Evolutionary conservation across 2,329 filamentous ascomycete species (phyloP), one percentile per base, ranked within the genome.

Genomic region (Cytospora schulzeri): DNA sequence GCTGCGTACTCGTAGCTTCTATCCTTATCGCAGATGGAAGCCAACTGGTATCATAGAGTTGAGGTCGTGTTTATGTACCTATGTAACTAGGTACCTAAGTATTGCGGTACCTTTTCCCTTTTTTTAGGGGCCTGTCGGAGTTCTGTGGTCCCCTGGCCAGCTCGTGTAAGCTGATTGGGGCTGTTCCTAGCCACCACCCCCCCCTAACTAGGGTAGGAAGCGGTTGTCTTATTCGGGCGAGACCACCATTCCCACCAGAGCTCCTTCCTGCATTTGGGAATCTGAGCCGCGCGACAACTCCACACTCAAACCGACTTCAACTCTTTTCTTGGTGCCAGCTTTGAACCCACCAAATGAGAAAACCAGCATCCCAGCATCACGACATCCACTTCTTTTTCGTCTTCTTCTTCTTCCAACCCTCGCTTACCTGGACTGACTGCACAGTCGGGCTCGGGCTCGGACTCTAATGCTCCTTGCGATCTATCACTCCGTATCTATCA

Each of bases 151-250:
- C n/a, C 59, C 22, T 19, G 12, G 22, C 48, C 38, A 31, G 11
- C 24, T 26, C 15, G 38, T 62, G 59, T 62, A 62, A 62, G 59
- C 59, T 62, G 60, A 62, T 62, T 62, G 52, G 60, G 28, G 38
- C 24, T 22, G 19, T 29, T 26, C 29, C 22, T 14, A 28, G n/a
- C n/a, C n/a, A n/a, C n/a, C n/a, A n/a, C n/a, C n/a, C n/a, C 57
- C 33, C 59, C 59, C 52, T 56, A 52, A 51, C 60, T 50, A 22
- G 60, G 60, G 35, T 51, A 1, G 26, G 17, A 14, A 22, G n/a
- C 33, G 31, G 38, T 33, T 29, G 50, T 22, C 29, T 51, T 56
- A 41, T 52, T 31, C 12, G 14, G 50, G 33, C 57, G 35, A 26
- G 19, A 29, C 24, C 24, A 29, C 14, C 24, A 28, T 19, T n/a